A percentile compares a stretch with the other conserved stretches of the same genome.
These are phyloP conservation scores for Erythrobasidium yunnanense DNA, from an alignment of 768 basidiomycete species.

Conservation along the genomic window DNA sequence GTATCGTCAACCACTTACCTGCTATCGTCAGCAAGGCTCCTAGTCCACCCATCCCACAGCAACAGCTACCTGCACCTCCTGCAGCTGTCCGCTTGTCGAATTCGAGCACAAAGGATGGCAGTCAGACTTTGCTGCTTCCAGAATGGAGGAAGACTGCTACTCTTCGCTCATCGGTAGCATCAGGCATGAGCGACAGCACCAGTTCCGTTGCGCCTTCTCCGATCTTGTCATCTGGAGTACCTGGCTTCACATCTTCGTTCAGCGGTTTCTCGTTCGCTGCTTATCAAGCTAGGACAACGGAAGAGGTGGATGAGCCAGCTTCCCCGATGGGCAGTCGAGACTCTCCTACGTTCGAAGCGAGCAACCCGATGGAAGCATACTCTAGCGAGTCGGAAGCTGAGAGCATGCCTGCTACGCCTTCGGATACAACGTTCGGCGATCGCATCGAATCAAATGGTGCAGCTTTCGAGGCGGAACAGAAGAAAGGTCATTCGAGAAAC, in stretches of 20 bases:
- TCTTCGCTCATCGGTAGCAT: not conserved
- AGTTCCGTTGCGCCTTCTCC: not conserved
- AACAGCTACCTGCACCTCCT: not conserved
- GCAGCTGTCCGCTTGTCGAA: not conserved
- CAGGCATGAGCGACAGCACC: not conserved
- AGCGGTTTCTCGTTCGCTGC: constrained; percentile 18
- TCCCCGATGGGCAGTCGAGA: not conserved
- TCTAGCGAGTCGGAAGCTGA: constrained; percentile 15
- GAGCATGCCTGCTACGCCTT: constrained; percentile 1
- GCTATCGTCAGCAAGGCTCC: not conserved
- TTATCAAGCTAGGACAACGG: not conserved
- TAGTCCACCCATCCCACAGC: not conserved
- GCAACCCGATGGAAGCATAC: not conserved
- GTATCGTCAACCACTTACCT: not conserved
- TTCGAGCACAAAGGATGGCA: not conserved
- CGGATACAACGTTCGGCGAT: not conserved
- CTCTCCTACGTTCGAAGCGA: not conserved
- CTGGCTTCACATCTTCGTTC: not conserved
- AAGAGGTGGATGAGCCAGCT: not conserved
- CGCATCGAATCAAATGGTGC: not conserved
- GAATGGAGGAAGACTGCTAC: not conserved
- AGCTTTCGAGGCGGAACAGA: not conserved
- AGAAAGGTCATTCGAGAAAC: not conserved
- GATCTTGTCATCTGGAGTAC: not conserved
- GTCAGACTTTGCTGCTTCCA: not conserved